A percentile compares a stretch with the other conserved stretches of the same genome.
Evolutionary conservation across 1,284 basidiomycete genomes (phyloP).

Genomic region (Cryptococcus neoformans): DNA sequence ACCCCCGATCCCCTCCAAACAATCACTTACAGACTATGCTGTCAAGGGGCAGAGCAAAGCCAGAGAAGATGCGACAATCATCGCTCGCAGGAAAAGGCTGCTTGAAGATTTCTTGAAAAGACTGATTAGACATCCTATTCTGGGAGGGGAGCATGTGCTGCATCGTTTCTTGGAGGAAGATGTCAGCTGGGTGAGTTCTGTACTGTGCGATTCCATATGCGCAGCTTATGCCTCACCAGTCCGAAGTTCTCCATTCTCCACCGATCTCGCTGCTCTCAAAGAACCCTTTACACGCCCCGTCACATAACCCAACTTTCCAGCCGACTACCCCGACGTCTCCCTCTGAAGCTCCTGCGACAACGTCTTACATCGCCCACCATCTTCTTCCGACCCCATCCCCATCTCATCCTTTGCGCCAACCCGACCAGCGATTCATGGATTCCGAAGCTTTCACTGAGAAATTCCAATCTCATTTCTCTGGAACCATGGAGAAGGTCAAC

Average conservation of each 20-base stretch:
- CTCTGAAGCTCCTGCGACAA: slow-evolving; percentile 53
- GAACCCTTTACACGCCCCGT: slow-evolving; percentile 92
- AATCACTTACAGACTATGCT: slow-evolving; percentile 93
- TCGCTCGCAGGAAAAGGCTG: slow-evolving; percentile 88
- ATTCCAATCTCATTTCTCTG: slow-evolving; percentile 85
- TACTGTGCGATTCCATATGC: background rate
- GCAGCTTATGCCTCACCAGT: slow-evolving; percentile 52
- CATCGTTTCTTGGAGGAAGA: slow-evolving; percentile 94
- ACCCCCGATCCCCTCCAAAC: slow-evolving; percentile 97
- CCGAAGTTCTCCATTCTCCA: slow-evolving; percentile 86
- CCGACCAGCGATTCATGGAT: slow-evolving; percentile 92
- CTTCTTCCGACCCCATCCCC: slow-evolving; percentile 81
- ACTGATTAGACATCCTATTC: slow-evolving; percentile 81
- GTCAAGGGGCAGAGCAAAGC: slow-evolving; percentile 90
- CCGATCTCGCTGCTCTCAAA: slow-evolving; percentile 88
- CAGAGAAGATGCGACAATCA: slow-evolving; percentile 91
- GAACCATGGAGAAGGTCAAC: slow-evolving; percentile 95
- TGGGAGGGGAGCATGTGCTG: slow-evolving; percentile 92
- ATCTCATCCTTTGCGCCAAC: slow-evolving; percentile 75
- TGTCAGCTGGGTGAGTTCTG: slow-evolving; percentile 77
- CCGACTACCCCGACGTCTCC: slow-evolving; percentile 29
- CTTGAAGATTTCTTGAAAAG: slow-evolving; percentile 93
- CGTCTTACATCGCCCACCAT: slow-evolving; percentile 49
- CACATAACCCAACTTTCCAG: slow-evolving; percentile 77
- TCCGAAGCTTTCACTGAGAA: slow-evolving; percentile 96